Evolutionary conservation across 306 rosid genomes (phyloP).

Genomic region (Vigna unguiculata): DNA sequence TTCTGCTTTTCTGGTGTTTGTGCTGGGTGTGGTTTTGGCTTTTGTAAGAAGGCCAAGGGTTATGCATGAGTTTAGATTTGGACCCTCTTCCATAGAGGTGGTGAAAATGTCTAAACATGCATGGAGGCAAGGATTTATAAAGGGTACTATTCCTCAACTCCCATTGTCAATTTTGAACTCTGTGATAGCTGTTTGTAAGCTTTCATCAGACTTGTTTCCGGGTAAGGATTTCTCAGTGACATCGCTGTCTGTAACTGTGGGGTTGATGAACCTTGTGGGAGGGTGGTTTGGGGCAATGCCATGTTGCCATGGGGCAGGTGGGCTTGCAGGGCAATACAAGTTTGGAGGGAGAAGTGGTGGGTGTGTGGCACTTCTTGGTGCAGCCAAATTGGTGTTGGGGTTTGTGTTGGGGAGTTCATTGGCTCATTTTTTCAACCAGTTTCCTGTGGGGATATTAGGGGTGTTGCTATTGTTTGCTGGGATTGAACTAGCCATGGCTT

Average conservation of each 20-base stretch:
- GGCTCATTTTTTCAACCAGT: constrained; percentile 57
- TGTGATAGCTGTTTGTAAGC: constrained; percentile 71
- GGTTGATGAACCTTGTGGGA: constrained; percentile 77
- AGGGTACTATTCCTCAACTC: constrained; percentile 81
- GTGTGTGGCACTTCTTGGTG: constrained; percentile 81
- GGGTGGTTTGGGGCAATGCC: constrained; percentile 92
- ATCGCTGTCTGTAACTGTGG: constrained; percentile 78
- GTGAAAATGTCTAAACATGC: constrained; percentile 60
- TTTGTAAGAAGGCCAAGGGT: constrained; percentile 65
- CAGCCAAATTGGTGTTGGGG: constrained; percentile 62
- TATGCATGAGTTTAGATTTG: constrained; percentile 60
- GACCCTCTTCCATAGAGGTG: constrained; percentile 65
- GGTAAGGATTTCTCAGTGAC: constrained; percentile 66
- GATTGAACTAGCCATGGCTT: constrained; percentile 77
- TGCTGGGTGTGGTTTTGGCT: constrained; percentile 65
- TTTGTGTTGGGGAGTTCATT: constrained; percentile 69
- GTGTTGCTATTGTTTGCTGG: constrained; percentile 76
- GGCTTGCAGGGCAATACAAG: constrained; percentile 82
- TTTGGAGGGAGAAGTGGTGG: constrained; percentile 91
- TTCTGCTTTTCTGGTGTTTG: constrained; percentile 67
- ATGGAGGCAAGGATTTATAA: constrained; percentile 80
- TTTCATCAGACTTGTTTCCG: constrained; percentile 73
- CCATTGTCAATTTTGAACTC: constrained; percentile 79
- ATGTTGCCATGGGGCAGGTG: constrained; percentile 84
- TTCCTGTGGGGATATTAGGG: constrained; percentile 76